Conservation (phyloP, 345 rosid genomes). For the Leavenworthia alabamica region DNA sequence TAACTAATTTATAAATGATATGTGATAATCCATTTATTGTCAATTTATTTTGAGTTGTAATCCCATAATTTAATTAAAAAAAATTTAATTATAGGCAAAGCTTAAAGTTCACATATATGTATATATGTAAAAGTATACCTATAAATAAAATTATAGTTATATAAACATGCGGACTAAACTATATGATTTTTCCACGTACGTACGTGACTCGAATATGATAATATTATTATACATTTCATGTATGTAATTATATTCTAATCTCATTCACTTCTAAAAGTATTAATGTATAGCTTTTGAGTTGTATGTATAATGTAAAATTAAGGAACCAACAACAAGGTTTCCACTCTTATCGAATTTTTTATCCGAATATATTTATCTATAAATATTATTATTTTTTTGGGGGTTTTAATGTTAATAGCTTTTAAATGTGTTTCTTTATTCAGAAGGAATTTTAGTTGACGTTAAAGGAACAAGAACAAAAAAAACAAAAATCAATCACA, state of each 20-base stretch:
- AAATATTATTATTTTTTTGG: neutral
- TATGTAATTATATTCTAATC: neutral
- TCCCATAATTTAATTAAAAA: no score
- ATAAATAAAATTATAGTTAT: no score
- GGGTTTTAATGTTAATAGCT: neutral
- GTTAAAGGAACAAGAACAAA: constrained; percentile 1
- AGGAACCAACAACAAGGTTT: constrained; percentile 3
- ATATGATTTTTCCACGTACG: neutral
- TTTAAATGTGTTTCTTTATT: constrained; percentile 14
- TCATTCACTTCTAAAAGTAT: neutral
- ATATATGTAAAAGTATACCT: no score
- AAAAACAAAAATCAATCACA: constrained; percentile 1
- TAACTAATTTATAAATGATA: no score
- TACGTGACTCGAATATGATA: neutral
- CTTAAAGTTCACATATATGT: no score
- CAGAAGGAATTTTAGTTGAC: constrained; percentile 12
- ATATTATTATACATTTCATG: neutral
- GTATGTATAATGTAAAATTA: neutral
- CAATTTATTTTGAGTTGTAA: no score
- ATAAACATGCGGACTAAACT: no score
- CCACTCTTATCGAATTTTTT: constrained; percentile 1
- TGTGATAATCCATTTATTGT: no score
- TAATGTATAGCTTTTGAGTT: neutral
- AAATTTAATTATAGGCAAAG: no score
- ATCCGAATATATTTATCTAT: neutral